phyloP scores from a whole-genome alignment of 768 basidiomycete genomes.

The Pilatotrama ljubarskyi region DNA sequence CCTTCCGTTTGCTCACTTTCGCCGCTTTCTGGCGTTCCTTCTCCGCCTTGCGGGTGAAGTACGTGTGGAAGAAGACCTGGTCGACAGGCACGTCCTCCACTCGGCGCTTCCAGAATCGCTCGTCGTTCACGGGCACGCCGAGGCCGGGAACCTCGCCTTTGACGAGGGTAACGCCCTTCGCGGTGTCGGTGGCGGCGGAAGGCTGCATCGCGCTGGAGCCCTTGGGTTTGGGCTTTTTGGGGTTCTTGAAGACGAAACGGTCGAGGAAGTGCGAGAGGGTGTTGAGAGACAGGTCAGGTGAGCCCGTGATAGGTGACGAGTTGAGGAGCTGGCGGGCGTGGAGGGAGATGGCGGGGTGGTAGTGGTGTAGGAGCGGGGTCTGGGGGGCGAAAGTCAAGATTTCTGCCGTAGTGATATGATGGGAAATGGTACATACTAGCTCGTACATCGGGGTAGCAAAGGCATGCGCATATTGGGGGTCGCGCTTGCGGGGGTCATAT shows the following conservation, averaged over 20 bases:
- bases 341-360: slow-evolving; percentile 87
- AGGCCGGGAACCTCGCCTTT: slow-evolving; percentile 53
- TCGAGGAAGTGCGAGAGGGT: slow-evolving; percentile 95
- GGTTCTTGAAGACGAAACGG: slow-evolving; percentile 95
- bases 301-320: slow-evolving; percentile 73
- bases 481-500: slow-evolving; percentile 90
- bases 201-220: slow-evolving; percentile 97
- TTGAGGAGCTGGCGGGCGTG: slow-evolving; percentile 82
- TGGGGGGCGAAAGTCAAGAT: slow-evolving; percentile 33
- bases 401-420: neutral
- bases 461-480: slow-evolving; percentile 85
- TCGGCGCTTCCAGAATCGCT: slow-evolving; percentile 68
- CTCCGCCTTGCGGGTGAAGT: slow-evolving; percentile 73
- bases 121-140: slow-evolving; percentile 65
- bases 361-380: slow-evolving; percentile 76
- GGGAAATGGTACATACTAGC: slow-evolving; percentile 53
- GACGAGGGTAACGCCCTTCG: slow-evolving; percentile 67
- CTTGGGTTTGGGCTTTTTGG: slow-evolving; percentile 70
- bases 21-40: slow-evolving; percentile 49
- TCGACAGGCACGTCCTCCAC: slow-evolving; percentile 81
- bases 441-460: slow-evolving; percentile 85
- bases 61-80: slow-evolving; percentile 91
- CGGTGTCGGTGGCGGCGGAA: slow-evolving; percentile 62
- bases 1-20: slow-evolving; percentile 50
- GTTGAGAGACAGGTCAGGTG: slow-evolving; percentile 87